Percentiles rank a stretch among this genome's conserved stretches.
These are phyloP conservation scores for Alternaria sp. DNA, from an alignment of 2,329 filamentous ascomycete genomes.

Conservation along the genomic window DNA sequence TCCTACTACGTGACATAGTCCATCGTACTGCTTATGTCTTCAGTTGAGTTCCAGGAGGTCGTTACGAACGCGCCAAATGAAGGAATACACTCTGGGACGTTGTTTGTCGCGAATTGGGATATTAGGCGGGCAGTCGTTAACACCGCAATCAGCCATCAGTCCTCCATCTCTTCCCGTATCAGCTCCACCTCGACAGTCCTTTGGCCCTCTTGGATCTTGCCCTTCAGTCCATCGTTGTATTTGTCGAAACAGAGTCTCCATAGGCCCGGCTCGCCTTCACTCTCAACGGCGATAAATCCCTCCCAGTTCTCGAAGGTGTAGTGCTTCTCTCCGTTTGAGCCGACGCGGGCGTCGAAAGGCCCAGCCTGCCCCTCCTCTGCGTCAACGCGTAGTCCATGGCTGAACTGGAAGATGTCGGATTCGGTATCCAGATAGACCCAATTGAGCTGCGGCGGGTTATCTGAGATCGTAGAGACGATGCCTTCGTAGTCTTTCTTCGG, in stretches of 20 bases:
- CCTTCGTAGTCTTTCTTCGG: constrained; percentile 54
- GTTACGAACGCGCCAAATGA: not conserved
- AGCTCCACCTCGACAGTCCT: constrained; percentile 26
- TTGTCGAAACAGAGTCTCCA: constrained; percentile 61
- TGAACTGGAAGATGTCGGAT: constrained; percentile 49
- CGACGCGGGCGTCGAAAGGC: constrained; percentile 67
- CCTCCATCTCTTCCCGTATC: constrained; percentile 18
- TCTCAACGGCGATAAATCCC: constrained; percentile 62
- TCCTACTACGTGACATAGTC: not conserved
- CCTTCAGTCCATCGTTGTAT: constrained; percentile 51
- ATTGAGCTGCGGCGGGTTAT: constrained; percentile 66
- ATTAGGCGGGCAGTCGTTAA: not conserved
- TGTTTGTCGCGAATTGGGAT: not conserved
- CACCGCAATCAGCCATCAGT: not conserved
- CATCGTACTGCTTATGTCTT: not conserved
- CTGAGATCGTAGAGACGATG: constrained; percentile 55
- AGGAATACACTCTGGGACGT: not conserved
- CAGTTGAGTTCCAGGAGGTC: not conserved
- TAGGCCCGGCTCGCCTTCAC: constrained; percentile 51
- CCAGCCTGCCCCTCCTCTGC: constrained; percentile 60
- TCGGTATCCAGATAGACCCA: constrained; percentile 70
- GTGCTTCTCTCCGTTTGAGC: constrained; percentile 66
- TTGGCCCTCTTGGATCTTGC: constrained; percentile 33
- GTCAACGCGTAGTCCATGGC: constrained; percentile 64
- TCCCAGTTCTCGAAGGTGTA: constrained; percentile 62